Conservation (phyloP, 345 rosid genomes). For the Zanthoxylum bungeanum region DNA sequence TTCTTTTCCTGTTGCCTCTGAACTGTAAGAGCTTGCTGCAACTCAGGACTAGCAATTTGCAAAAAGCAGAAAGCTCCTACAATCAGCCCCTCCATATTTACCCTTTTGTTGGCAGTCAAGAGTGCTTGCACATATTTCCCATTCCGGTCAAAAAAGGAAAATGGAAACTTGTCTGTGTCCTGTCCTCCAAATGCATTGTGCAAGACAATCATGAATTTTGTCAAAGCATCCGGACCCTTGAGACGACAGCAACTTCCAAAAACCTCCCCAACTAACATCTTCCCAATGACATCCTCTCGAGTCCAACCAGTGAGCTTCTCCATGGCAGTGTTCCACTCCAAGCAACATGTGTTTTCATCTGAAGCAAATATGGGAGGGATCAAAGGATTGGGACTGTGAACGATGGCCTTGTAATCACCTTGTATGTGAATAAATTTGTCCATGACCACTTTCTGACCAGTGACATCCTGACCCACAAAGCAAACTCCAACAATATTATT, state of each 20-base stretch:
- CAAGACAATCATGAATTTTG: conserved; percentile 87
- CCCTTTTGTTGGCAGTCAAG: conserved; percentile 83
- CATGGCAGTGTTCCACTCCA: conserved; percentile 98
- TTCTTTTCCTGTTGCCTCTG: conserved; percentile 73
- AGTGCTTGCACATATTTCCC: conserved; percentile 79
- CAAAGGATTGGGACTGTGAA: conserved; percentile 89
- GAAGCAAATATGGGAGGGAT: conserved; percentile 98
- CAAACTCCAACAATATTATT: conserved; percentile 93
- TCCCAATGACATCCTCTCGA: conserved; percentile 67
- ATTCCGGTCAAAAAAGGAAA: conserved; percentile 69
- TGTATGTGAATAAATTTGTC: conserved; percentile 89
- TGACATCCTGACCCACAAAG: conserved; percentile 92
- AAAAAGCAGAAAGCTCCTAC: conserved; percentile 94
- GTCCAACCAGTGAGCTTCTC: conserved; percentile 91
- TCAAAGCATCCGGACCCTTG: conserved; percentile 84
- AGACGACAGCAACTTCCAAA: conserved; percentile 86
- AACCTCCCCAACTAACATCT: conserved; percentile 90
- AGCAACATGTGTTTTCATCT: conserved; percentile 85
- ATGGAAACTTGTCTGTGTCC: conserved; percentile 77
- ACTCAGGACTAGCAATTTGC: conserved; percentile 91
- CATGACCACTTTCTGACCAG: conserved; percentile 90
- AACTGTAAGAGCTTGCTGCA: conserved; percentile 76
- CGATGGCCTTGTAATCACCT: conserved; percentile 88
- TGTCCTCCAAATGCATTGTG: conserved; percentile 88
- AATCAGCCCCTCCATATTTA: conserved; percentile 61